Conservation (phyloP, 23 red algal genomes). For the Chondrus crispus region DNA sequence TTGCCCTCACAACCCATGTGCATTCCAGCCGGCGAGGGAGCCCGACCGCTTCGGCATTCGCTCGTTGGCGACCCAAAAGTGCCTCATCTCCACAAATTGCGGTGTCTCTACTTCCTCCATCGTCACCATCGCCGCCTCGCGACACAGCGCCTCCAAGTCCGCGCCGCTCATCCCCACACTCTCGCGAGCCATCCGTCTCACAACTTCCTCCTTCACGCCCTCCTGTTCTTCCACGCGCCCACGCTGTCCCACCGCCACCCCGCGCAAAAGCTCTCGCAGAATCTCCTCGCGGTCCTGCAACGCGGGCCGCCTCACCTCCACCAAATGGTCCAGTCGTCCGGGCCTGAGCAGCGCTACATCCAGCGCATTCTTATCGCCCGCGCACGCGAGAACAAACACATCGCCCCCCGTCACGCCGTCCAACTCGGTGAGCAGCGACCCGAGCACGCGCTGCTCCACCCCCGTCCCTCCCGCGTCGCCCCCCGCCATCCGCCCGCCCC, state of each 20-base stretch:
- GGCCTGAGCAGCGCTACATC: constrained; percentile 55
- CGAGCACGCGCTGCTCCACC: constrained; percentile 56
- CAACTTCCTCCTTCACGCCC: neutral
- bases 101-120: constrained; percentile 3
- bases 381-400: constrained; percentile 63
- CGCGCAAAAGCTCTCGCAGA: constrained; percentile 8
- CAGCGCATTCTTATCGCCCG: neutral
- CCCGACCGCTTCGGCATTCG: too few relatives aligned
- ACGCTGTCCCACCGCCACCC: neutral
- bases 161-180: constrained; percentile 14
- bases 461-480: constrained; percentile 26
- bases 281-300: constrained; percentile 27
- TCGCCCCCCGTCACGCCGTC: constrained; percentile 49
- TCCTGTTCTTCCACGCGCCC: too few relatives aligned
- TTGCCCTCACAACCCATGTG: constrained; percentile 29
- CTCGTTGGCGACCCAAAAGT: constrained; percentile 4
- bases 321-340: constrained; percentile 45
- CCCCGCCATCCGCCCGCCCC: constrained; percentile 8
- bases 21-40: too few relatives aligned
- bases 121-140: constrained; percentile 39
- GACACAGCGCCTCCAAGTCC: constrained; percentile 1
- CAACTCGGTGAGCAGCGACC: constrained; percentile 51
- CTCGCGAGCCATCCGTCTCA: neutral
- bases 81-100: neutral
- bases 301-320: constrained; percentile 11